Conservation (phyloP, 306 rosid genomes). For the Prosopis cineraria region DNA sequence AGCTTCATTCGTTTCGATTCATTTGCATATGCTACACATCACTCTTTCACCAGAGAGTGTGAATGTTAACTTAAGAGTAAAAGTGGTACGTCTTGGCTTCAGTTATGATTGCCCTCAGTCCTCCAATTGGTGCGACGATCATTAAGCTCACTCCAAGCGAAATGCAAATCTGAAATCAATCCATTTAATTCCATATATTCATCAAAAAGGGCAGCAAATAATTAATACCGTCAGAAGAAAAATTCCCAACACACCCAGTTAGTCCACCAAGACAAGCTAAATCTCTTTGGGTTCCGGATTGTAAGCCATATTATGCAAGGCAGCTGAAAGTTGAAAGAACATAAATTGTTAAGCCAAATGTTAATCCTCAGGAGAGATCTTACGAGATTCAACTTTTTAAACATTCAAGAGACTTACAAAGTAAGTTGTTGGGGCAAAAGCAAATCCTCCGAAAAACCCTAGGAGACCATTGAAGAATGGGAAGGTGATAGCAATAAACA, state of each 20-base stretch:
- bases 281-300: conserved; percentile 71
- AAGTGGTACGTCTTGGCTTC: conserved; percentile 56
- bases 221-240: too few relatives aligned
- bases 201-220: too few relatives aligned
- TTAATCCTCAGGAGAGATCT: background rate
- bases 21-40: too few relatives aligned
- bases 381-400: background rate
- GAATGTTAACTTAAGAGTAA: conserved; percentile 42
- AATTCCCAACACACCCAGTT: conserved; percentile 80
- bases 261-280: conserved; percentile 72
- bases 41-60: too few relatives aligned
- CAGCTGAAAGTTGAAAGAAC: conserved; percentile 54
- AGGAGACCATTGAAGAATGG: conserved; percentile 83
- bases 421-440: conserved; percentile 89
- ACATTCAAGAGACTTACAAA: conserved; percentile 60
- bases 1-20: too few relatives aligned
- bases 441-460: conserved; percentile 87
- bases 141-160: too few relatives aligned
- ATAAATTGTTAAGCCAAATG: background rate
- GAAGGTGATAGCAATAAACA: conserved; percentile 76
- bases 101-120: conserved; percentile 65
- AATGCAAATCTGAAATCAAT: too few relatives aligned
- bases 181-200: too few relatives aligned
- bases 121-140: conserved; percentile 74
- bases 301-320: conserved; percentile 88